Conservation (phyloP, 441 rosid species). For the Gossypium armourianum region DNA sequence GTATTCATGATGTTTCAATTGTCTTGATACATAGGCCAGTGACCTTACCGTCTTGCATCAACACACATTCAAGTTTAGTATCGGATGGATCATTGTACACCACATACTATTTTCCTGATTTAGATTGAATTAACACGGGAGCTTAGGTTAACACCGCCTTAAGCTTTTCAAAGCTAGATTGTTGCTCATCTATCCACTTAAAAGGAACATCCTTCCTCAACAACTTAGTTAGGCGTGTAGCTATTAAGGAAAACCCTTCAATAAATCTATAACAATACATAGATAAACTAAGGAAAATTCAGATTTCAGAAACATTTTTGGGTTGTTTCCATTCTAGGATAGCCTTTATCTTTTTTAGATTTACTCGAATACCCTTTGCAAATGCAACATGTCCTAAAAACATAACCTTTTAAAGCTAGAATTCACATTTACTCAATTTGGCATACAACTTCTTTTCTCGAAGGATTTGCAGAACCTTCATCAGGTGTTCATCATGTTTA, state of each 20-base stretch:
- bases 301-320: too few relatives aligned
- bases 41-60: background rate
- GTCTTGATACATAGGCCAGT: background rate
- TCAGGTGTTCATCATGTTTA: background rate
- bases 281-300: background rate
- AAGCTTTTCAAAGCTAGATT: background rate
- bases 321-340: background rate
- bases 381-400: background rate
- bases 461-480: background rate
- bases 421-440: background rate
- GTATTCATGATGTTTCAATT: too few relatives aligned
- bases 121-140: background rate
- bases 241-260: background rate
- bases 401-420: background rate
- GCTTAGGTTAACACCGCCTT: background rate
- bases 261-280: background rate
- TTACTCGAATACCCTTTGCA: background rate
- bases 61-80: background rate
- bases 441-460: background rate
- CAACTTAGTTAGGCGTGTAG: background rate
- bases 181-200: background rate
- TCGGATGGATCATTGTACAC: background rate
- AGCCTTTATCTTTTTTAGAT: background rate
- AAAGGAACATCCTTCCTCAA: background rate
- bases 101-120: background rate